Conservation (phyloP, 805 yeast genomes). For the Lachancea sp. region DNA sequence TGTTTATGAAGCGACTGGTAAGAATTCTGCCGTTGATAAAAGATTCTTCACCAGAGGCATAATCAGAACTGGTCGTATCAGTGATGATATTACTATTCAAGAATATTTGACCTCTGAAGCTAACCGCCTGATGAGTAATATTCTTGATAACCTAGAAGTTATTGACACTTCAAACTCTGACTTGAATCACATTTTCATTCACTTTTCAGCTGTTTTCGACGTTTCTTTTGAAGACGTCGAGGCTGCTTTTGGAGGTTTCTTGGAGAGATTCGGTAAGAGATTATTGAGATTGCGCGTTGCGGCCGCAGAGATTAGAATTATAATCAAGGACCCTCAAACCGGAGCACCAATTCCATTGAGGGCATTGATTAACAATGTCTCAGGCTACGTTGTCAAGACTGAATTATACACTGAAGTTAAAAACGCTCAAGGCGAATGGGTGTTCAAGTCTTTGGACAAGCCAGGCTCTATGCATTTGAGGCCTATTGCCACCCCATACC, state of each 20-base stretch:
- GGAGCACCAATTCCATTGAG: constrained; percentile 93
- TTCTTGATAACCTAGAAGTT: constrained; percentile 89
- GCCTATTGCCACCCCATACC: constrained; percentile 91
- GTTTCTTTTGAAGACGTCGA: constrained; percentile 94
- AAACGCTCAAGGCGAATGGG: constrained; percentile 92
- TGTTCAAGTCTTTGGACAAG: constrained; percentile 87
- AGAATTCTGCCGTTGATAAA: constrained; percentile 87
- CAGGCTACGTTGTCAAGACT: constrained; percentile 94
- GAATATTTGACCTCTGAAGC: constrained; percentile 96
- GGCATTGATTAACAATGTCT: constrained; percentile 92
- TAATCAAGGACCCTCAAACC: constrained; percentile 81
- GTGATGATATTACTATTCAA: constrained; percentile 87
- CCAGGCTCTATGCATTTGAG: constrained; percentile 98
- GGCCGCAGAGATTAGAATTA: constrained; percentile 95
- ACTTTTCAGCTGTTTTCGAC: constrained; percentile 92
- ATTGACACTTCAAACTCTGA: constrained; percentile 93
- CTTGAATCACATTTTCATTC: constrained; percentile 93
- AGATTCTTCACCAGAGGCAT: constrained; percentile 96
- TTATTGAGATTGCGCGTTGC: constrained; percentile 95
- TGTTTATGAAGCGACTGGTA: constrained; percentile 93
- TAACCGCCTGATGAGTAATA: constrained; percentile 91
- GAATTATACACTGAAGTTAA: constrained; percentile 92
- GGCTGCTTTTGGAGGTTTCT: constrained; percentile 94
- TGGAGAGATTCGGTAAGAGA: constrained; percentile 95
- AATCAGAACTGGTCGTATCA: constrained; percentile 89